These are phyloP conservation scores for Davidsoniella virescens DNA, from an alignment of 2,329 filamentous ascomycete genomes.

Conservation along the genomic window DNA sequence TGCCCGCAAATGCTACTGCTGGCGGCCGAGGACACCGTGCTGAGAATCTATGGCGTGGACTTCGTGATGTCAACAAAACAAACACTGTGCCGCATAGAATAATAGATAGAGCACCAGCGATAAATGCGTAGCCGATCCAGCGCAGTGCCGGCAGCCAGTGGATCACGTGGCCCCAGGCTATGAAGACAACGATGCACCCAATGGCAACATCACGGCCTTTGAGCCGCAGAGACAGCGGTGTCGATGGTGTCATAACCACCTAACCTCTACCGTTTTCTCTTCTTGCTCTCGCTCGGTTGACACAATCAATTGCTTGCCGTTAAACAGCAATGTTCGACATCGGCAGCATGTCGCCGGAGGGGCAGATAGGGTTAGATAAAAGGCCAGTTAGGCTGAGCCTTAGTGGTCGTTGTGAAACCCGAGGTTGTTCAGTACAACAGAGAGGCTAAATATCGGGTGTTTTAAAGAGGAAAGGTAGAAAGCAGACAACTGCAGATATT, in stretches of 20 bases:
- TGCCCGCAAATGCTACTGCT: constrained; percentile 42
- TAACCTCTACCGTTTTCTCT: too few species aligned
- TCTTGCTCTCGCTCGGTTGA: too few species aligned
- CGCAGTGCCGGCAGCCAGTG: constrained; percentile 71
- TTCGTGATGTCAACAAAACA: constrained; percentile 44
- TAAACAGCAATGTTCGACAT: too few species aligned
- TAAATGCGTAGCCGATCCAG: constrained; percentile 73
- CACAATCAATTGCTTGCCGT: too few species aligned
- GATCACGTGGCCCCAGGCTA: constrained; percentile 76
- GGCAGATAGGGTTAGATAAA: too few species aligned
- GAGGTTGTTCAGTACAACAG: too few species aligned
- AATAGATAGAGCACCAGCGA: constrained; percentile 47
- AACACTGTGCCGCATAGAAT: constrained; percentile 39
- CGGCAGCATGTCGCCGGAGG: too few species aligned
- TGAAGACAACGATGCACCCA: constrained; percentile 52
- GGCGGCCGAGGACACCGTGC: constrained; percentile 26
- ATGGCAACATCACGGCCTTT: constrained; percentile 56
- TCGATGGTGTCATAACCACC: background rate
- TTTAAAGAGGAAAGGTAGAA: too few species aligned
- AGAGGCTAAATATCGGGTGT: too few species aligned
- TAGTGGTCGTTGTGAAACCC: too few species aligned
- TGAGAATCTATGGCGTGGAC: constrained; percentile 22
- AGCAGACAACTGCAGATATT: too few species aligned
- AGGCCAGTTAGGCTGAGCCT: too few species aligned
- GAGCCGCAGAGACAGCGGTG: constrained; percentile 25